A percentile compares a stretch with the other conserved stretches of the same genome.
Conservation (phyloP, 306 rosid species). For the Oemleria cerasiformis region DNA sequence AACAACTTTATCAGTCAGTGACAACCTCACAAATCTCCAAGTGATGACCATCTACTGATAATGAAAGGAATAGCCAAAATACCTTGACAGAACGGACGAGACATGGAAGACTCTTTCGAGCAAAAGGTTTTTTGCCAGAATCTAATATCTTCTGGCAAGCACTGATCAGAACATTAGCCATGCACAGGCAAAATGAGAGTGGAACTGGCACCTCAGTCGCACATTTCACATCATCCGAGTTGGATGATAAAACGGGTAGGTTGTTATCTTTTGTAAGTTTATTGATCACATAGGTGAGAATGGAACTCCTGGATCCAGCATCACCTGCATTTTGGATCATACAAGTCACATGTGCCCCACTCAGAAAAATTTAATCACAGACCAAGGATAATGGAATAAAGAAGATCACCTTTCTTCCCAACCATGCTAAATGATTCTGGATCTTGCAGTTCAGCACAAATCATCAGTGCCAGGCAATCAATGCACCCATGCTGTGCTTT, state of each 20-base stretch:
- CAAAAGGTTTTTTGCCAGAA: slow-evolving; percentile 51
- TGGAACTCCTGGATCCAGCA: slow-evolving; percentile 35
- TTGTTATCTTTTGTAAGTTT: slow-evolving; percentile 34
- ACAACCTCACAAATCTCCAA: not conserved
- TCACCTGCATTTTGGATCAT: slow-evolving; percentile 34
- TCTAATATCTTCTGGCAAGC: slow-evolving; percentile 75
- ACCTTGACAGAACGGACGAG: slow-evolving; percentile 66
- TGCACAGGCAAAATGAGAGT: slow-evolving; percentile 64
- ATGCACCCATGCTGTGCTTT: slow-evolving; percentile 94
- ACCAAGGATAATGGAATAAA: slow-evolving; percentile 18
- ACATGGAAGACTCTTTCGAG: slow-evolving; percentile 49
- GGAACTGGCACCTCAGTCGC: slow-evolving; percentile 29
- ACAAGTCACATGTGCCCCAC: slow-evolving; percentile 23
- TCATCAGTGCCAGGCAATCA: slow-evolving; percentile 86
- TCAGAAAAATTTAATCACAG: slow-evolving; percentile 12
- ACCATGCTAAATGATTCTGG: slow-evolving; percentile 30
- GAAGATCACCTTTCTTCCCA: slow-evolving; percentile 45
- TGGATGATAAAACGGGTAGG: slow-evolving; percentile 24
- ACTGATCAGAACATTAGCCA: slow-evolving; percentile 93
- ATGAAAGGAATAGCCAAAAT: slow-evolving; percentile 21
- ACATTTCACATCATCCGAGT: slow-evolving; percentile 25
- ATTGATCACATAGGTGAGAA: slow-evolving; percentile 45
- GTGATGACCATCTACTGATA: slow-evolving; percentile 7
- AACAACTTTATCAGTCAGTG: slow-evolving; percentile 8
- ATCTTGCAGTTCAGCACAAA: slow-evolving; percentile 70